phyloP scores from a whole-genome alignment of 495 filamentous ascomycete species.

The Neurospora discreta region DNA sequence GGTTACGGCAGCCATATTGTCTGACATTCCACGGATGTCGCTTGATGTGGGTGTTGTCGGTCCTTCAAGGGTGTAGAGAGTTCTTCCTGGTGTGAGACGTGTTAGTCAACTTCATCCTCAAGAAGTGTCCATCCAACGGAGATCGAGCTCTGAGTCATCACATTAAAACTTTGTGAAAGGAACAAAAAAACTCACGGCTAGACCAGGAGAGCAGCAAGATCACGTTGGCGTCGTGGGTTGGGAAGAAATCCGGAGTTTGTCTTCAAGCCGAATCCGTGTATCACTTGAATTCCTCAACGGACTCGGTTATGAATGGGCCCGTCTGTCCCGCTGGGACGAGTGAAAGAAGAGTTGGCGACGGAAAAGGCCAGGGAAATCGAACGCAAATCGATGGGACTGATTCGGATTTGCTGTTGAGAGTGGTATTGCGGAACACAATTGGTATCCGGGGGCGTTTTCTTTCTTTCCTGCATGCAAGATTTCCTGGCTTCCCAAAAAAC shows the following conservation, averaged over 20 bases:
- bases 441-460: background rate
- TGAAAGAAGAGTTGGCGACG: background rate
- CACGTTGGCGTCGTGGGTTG: background rate
- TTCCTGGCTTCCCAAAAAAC: slow-evolving; percentile 10
- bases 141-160: background rate
- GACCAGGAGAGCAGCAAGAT: background rate
- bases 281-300: background rate
- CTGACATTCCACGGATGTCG: background rate
- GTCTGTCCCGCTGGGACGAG: background rate
- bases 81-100: background rate
- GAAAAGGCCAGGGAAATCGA: background rate
- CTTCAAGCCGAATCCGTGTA: background rate
- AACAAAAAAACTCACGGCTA: background rate
- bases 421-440: background rate
- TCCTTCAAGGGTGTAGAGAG: background rate
- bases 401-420: background rate
- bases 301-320: background rate
- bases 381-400: background rate
- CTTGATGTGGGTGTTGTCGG: background rate
- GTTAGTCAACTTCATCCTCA: background rate
- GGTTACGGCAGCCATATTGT: slow-evolving; percentile 7
- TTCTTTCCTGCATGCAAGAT: slow-evolving; percentile 1
- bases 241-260: background rate
- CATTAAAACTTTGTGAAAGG: background rate
- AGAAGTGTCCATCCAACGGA: background rate